Evolutionary conservation across 805 yeast species (phyloP), one percentile per base, ranked within the genome.

Genomic region (Kuraishia borneana): DNA sequence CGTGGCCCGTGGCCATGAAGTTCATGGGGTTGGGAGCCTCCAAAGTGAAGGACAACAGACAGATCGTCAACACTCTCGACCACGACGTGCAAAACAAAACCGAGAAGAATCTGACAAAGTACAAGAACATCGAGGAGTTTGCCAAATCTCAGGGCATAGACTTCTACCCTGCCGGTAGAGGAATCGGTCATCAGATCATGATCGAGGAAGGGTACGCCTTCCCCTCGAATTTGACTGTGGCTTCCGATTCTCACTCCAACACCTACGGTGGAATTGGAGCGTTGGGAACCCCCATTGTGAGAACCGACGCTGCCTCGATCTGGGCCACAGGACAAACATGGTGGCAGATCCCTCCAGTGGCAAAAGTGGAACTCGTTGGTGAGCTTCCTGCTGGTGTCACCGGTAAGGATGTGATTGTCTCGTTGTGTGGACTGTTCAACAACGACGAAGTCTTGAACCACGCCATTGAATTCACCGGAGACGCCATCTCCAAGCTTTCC

Each of bases 321-420:
- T 92, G 99, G 99, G 97, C 99, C 9, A 92, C 99, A 0, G 97
- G 97, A 27, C 94, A 87, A 61, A 92, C 98, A 3, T 92, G 99
- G 99, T 92, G 98, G 98, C 98, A 94, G 71, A 84, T 92, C 36
- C 99, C 99, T 3, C 97, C 98, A 1, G 97, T 92, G 18, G 98
- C 97, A 23, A 75, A 77, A 48, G 97, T 92, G 7, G 94, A 84
- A 55, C 69, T 92, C 36, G 65, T 70, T 43, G 96, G 96, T 29
- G 58, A 71, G 44, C 68, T 92, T 38, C 95, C 94, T 9, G 60
- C 68, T 33, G 96, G 96, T 13, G 87, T 84, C 13, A 76, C 95
- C 3, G 99, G 99, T 41, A 92, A 92, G 58, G 99, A 92, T 60
- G 92, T 92, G 33, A 92, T 92, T 54, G 94, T 94, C 17, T 92